These are phyloP conservation scores for Yarrowia sp. DNA, from an alignment of 805 yeast species.

Conservation along the genomic window DNA sequence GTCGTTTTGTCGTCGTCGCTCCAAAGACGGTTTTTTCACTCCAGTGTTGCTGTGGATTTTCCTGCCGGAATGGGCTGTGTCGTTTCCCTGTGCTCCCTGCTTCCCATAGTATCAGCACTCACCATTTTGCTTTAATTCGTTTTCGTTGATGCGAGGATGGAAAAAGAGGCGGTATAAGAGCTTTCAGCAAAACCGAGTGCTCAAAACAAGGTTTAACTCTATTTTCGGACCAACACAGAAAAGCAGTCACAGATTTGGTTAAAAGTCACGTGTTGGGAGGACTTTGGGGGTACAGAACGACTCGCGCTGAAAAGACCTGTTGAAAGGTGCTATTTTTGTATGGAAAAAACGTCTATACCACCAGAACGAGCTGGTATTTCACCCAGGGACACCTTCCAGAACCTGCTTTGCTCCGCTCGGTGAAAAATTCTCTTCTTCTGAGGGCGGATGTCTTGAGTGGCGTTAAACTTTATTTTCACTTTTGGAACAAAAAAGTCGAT, in stretches of 20 bases:
- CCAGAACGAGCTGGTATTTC: not conserved
- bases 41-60: not conserved
- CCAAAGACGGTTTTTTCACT: not conserved
- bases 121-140: constrained; percentile 27
- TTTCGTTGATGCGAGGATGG: constrained; percentile 24
- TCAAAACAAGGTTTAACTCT: too few species aligned
- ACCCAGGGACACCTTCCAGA: too few species aligned
- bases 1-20: not conserved
- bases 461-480: not conserved
- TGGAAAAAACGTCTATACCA: not conserved
- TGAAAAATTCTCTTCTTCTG: not conserved
- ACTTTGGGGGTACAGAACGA: not conserved
- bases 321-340: not conserved
- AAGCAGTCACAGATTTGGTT: constrained; percentile 17
- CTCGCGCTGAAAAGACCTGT: not conserved
- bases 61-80: too few species aligned
- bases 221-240: constrained; percentile 1
- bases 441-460: constrained; percentile 10
- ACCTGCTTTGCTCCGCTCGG: not conserved
- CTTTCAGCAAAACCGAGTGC: constrained; percentile 14
- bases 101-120: constrained; percentile 10
- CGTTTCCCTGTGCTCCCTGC: not conserved
- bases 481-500: too few species aligned
- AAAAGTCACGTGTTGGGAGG: constrained; percentile 11
- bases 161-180: constrained; percentile 26